Conservation (phyloP, 768 basidiomycete species). For the Tricholoma terreum region DNA sequence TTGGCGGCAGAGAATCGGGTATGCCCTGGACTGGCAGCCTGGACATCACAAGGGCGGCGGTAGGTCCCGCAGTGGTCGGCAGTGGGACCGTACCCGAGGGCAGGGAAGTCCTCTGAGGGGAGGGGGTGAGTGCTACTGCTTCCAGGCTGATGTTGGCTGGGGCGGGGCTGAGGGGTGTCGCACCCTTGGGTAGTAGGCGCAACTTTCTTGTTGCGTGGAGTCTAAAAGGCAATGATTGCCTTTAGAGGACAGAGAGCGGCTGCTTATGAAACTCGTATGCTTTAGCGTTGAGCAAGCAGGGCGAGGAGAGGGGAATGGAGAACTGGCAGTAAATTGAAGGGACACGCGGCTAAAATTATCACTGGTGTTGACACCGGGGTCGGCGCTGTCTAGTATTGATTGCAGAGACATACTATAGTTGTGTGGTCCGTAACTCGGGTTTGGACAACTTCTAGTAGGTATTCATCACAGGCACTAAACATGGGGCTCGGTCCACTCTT, state of each 20-base stretch:
- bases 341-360: slow-evolving; percentile 54
- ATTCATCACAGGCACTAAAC: too few relatives aligned
- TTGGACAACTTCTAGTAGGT: too few relatives aligned
- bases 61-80: slow-evolving; percentile 41
- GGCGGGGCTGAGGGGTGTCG: slow-evolving; percentile 75
- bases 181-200: slow-evolving; percentile 88
- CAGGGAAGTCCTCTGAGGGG: slow-evolving; percentile 73
- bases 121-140: slow-evolving; percentile 39
- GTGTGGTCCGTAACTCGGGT: too few relatives aligned
- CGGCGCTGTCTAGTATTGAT: slow-evolving; percentile 56
- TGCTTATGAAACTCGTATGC: slow-evolving; percentile 81
- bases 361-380: slow-evolving; percentile 52
- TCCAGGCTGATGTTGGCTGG: slow-evolving; percentile 58
- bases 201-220: slow-evolving; percentile 91
- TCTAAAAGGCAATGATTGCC: too few relatives aligned
- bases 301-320: slow-evolving; percentile 82
- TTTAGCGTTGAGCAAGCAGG: slow-evolving; percentile 84
- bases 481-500: too few relatives aligned
- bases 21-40: too few relatives aligned
- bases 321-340: slow-evolving; percentile 73
- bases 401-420: too few relatives aligned
- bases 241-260: slow-evolving; percentile 76
- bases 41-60: slow-evolving; percentile 59
- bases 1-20: slow-evolving; percentile 91
- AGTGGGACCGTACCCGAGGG: slow-evolving; percentile 47